A percentile compares a stretch with the other conserved stretches of the same genome.
These are phyloP conservation scores for Aspergillus ostianus DNA, from an alignment of 495 filamentous ascomycete species.

Conservation along the genomic window DNA sequence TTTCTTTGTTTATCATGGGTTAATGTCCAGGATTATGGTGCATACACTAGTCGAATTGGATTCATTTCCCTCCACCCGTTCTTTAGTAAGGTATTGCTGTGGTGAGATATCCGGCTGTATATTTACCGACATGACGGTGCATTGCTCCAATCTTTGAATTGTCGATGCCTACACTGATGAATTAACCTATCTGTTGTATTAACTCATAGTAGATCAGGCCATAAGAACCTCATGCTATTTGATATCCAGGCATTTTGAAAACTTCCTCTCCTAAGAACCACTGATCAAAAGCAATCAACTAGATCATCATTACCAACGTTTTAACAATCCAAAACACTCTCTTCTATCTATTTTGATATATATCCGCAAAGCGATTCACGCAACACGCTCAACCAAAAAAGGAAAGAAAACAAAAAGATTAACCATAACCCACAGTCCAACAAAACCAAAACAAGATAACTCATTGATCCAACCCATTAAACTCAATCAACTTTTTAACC, in stretches of 20 bases:
- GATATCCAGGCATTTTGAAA: too few species aligned
- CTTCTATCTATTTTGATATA: neutral
- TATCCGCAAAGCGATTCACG: conserved; percentile 1
- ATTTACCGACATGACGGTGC: too few species aligned
- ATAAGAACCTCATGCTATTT: too few species aligned
- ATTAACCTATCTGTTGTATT: too few species aligned
- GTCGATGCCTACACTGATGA: too few species aligned
- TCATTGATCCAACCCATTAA: conserved; percentile 79
- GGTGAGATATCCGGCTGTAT: too few species aligned
- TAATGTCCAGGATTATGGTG: conserved; percentile 10
- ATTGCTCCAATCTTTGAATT: too few species aligned
- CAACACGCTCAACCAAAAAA: neutral
- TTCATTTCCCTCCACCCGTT: conserved; percentile 11
- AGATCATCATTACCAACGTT: neutral
- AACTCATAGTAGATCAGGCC: too few species aligned
- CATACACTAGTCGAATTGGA: conserved; percentile 14
- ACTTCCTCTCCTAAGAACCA: too few species aligned
- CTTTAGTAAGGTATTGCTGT: neutral
- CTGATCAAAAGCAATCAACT: neutral
- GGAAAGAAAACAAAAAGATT: too few species aligned
- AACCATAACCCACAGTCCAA: neutral
- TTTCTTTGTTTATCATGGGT: conserved; percentile 6
- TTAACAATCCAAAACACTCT: neutral
- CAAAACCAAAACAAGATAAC: too few species aligned
- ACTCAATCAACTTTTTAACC: conserved; percentile 76